phyloP scores from a whole-genome alignment of 2,329 filamentous ascomycete species.

The Verticillium tricorpus region DNA sequence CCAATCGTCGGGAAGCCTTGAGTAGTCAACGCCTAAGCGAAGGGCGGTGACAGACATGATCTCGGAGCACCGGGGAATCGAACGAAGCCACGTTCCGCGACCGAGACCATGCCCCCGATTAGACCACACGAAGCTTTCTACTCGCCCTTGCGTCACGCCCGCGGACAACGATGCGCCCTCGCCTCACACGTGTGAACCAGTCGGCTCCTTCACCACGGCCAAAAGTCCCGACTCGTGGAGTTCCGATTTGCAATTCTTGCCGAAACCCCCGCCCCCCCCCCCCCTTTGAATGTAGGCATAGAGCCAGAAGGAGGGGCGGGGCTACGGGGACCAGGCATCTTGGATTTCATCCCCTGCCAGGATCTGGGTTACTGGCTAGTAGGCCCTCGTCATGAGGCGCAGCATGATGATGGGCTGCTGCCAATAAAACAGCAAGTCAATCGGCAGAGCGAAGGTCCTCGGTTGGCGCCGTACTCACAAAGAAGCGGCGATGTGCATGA shows the following conservation, averaged over 20 bases:
- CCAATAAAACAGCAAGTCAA: background rate
- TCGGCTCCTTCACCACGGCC: background rate
- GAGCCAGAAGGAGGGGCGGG: background rate
- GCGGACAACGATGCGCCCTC: background rate
- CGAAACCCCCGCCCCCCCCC: background rate
- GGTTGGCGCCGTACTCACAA: background rate
- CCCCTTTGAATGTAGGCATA: background rate
- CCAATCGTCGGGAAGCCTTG: background rate
- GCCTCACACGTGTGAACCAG: background rate
- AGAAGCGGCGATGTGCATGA: background rate
- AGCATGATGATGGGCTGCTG: background rate
- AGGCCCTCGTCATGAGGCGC: background rate
- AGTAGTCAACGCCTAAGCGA: background rate
- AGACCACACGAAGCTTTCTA: background rate
- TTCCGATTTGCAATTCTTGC: background rate
- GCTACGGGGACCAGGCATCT: background rate
- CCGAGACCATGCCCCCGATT: too few species aligned
- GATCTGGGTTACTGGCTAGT: background rate
- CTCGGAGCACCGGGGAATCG: background rate
- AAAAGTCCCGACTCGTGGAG: background rate
- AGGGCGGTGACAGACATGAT: background rate
- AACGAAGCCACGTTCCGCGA: background rate
- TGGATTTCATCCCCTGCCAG: background rate
- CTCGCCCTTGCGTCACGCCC: background rate
- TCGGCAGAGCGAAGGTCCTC: background rate